These are phyloP conservation scores for Schizochytrium sp. DNA, from an alignment of 108 stramenopile species.

Conservation along the genomic window DNA sequence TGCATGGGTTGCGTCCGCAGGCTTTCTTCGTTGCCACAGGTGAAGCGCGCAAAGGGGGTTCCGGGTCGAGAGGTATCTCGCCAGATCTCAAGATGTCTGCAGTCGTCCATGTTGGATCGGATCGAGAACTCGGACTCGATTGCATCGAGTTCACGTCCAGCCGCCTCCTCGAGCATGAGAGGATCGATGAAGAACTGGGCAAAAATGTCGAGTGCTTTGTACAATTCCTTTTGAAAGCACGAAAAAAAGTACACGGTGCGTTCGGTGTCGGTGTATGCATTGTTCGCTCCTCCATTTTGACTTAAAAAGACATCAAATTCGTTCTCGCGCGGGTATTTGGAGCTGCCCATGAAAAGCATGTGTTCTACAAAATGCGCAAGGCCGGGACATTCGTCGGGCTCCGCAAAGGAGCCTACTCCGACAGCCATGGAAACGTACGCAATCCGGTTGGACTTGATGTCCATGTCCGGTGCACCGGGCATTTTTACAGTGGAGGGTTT, in stretches of 20 bases:
- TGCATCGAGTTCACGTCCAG: constrained; percentile 78
- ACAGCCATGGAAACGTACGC: constrained; percentile 83
- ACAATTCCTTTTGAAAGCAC: constrained; percentile 71
- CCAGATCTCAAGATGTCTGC: constrained; percentile 65
- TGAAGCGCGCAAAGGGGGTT: constrained; percentile 73
- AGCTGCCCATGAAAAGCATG: constrained; percentile 61
- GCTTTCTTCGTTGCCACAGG: constrained; percentile 85
- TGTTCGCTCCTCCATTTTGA: constrained; percentile 78
- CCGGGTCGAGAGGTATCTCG: constrained; percentile 56
- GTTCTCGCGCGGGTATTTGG: constrained; percentile 81
- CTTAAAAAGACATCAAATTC: constrained; percentile 67
- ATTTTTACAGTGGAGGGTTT: neutral
- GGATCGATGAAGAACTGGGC: constrained; percentile 82
- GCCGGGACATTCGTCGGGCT: constrained; percentile 75
- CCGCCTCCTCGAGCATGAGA: constrained; percentile 62
- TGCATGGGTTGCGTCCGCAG: constrained; percentile 55
- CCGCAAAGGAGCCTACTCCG: constrained; percentile 74
- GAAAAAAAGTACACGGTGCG: constrained; percentile 83
- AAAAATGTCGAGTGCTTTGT: constrained; percentile 80
- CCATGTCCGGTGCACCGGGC: neutral
- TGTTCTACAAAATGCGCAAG: constrained; percentile 87
- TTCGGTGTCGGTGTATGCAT: constrained; percentile 89
- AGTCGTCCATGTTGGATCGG: constrained; percentile 73
- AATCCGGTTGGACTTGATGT: neutral
- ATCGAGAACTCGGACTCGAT: constrained; percentile 92